Base-by-base conservation (phyloP, 1,284 basidiomycete species). In the Cryptococcus sp. region DNA sequence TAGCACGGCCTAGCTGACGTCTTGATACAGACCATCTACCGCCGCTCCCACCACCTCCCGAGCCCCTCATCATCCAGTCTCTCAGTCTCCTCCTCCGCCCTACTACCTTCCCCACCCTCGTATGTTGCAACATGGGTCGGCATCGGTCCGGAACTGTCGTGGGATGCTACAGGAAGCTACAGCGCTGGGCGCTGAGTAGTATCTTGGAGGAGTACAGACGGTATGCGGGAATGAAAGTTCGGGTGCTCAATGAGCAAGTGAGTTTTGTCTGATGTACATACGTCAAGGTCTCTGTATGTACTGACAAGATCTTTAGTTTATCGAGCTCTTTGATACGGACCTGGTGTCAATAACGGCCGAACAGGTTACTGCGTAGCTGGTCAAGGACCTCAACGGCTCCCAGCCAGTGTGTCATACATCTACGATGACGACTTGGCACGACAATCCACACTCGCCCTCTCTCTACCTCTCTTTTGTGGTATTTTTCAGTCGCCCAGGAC, bases 241-340 rank as follows among this genome's bases (percentile, higher is more conserved):
- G 80, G 45, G 77, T 81, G 18, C 69, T 80, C 57, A 81, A 81
- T 61, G 80, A 81, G 63, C 80, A 79, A 73, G 78, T 78, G 43
- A 61, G 77, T 73, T 3, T 12, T 21, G 23, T 24, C 12, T 36
- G 7, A 33, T 35, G 2, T 40, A 44, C n/a, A 24, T 40, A 51
- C 36, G 50, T 56, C 33, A n/a, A 36, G 11, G 24, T 33, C 28
- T 33, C 18, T 45, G 5, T 37, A 18, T 40, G 28, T 9, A 18
- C 21, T 38, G 23, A 28, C 12, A 33, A 33, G 13, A 50, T 36
- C 11, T 21, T 4, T 62, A 82, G 79, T 82, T 82, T 60, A 82
- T 82, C 62, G 80, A 81, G 68, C 72, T 81, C 33, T 82, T 82
- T 56, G 80, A 81, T 59, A 79, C 79, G 48, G 80, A 81, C 59